Conservation (phyloP, 164 flowering plant genomes). For the Magnolia kwangsiensis region DNA sequence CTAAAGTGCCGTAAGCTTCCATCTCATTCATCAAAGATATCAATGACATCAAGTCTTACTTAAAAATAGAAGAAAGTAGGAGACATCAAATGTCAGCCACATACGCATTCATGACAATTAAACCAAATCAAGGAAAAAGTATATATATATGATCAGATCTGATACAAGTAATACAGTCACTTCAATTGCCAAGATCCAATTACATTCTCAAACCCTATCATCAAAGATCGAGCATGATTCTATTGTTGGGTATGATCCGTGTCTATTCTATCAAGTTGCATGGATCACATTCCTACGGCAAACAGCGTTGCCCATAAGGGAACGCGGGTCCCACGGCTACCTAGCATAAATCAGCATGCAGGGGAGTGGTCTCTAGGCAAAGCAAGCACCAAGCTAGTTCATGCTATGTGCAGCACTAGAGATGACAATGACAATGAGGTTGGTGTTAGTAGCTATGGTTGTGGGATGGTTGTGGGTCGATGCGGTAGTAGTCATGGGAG, state of each 20-base stretch:
- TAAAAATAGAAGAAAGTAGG: neutral
- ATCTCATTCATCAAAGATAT: neutral
- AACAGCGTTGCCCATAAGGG: neutral
- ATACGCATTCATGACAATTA: neutral
- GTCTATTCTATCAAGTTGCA: neutral
- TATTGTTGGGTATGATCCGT: neutral
- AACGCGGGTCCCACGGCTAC: neutral
- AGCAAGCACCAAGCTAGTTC: neutral
- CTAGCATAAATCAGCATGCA: neutral
- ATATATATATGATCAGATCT: too few species aligned
- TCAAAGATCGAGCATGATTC: too few species aligned
- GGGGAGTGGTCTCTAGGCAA: neutral
- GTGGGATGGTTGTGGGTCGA: slow-evolving; percentile 15
- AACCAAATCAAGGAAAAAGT: too few species aligned
- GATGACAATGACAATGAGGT: slow-evolving; percentile 12
- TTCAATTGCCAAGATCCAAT: neutral
- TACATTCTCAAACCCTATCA: neutral
- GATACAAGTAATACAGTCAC: too few species aligned
- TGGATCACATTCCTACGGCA: neutral
- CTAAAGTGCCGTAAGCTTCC: neutral
- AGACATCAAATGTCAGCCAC: neutral
- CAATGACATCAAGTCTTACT: neutral
- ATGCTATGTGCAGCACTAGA: too few species aligned
- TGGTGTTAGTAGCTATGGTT: slow-evolving; percentile 7
- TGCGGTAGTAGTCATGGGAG: slow-evolving; percentile 19